Conservation (phyloP, 164 flowering plant genomes). For the Vitis labrusca region DNA sequence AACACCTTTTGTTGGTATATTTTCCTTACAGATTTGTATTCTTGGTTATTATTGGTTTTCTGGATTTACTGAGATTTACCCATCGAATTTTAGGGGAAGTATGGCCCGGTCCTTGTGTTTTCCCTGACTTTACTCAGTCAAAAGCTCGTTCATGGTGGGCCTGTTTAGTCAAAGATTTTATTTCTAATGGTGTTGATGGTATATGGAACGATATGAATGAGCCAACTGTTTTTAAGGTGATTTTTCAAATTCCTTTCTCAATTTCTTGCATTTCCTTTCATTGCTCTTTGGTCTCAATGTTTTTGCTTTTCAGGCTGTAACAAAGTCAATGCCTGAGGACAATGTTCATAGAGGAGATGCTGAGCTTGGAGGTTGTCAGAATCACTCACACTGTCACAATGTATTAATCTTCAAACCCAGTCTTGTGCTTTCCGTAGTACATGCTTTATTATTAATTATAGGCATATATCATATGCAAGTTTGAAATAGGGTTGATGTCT, state of each 20-base stretch:
- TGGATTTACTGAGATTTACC: neutral
- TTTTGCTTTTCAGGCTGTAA: slow-evolving; percentile 52
- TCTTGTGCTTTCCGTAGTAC: neutral
- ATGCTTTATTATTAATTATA: neutral
- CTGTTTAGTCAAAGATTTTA: slow-evolving; percentile 72
- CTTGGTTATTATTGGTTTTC: neutral
- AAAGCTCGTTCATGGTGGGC: slow-evolving; percentile 95
- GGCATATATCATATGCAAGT: no score
- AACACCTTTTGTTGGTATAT: slow-evolving; percentile 69
- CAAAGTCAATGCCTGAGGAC: slow-evolving; percentile 96
- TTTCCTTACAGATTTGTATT: slow-evolving; percentile 9
- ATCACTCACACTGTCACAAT: slow-evolving; percentile 85
- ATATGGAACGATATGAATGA: slow-evolving; percentile 99
- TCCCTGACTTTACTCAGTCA: slow-evolving; percentile 88
- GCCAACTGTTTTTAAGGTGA: slow-evolving; percentile 90
- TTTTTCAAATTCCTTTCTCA: neutral
- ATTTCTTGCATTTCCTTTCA: slow-evolving; percentile 3
- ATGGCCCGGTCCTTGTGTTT: slow-evolving; percentile 98
- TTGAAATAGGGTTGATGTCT: neutral
- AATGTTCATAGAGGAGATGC: slow-evolving; percentile 85
- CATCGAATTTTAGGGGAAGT: slow-evolving; percentile 63
- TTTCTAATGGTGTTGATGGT: slow-evolving; percentile 92
- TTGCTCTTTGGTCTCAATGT: slow-evolving; percentile 2
- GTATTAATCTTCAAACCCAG: slow-evolving; percentile 34
- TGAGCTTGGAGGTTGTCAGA: slow-evolving; percentile 83